Base-by-base conservation (phyloP, 331 rosid species). In the Saraca asoca region DNA sequence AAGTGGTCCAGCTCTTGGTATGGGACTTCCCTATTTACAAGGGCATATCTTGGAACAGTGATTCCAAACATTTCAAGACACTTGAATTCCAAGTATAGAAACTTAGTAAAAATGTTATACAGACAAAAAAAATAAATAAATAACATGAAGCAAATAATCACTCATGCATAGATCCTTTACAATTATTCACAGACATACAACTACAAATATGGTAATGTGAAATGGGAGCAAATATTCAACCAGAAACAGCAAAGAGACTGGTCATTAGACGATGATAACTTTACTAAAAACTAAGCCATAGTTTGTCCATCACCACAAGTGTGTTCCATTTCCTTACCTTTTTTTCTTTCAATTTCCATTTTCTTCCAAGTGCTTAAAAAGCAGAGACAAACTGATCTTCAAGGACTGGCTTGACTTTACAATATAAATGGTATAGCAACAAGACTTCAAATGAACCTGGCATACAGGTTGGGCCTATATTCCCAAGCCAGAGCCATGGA, bases 1-100 rank as follows among this genome's bases (percentile, higher is more conserved):
- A 94, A 94, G 81, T 85, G 84, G 66, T 94, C 96, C 75, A 94
- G 80, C 39, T 88, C 84, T 73, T 94, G 87, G 66, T 79, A 68
- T 0, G 97, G 96, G 50, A 61, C 78, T 77, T 90, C 99, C 78
- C 99, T 79, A 70, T 81, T 86, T 65, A 94, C 95, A 73, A 94
- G 89, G 74, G 89, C 97, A 81, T 94, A 94, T 79, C 88, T 88
- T 68, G 99, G 99, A 85, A 94, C 87, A 41, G 96, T 82, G 65
- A 94, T 79, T 83, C 89, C 92, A 77, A 62, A 87, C 85, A 66
- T 69, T 78, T 90, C 90, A 38, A 94, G 99, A 61, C 70, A 86
- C 99, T 94, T 69, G 68, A 78, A 74, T 58, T 75, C 81, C 82
- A 72, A 69, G 61, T 78, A 29, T 62, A 46, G 66, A 63, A 58